These are phyloP conservation scores for Canna indica DNA, from an alignment of 176 grass and related monocot species.

Conservation along the genomic window DNA sequence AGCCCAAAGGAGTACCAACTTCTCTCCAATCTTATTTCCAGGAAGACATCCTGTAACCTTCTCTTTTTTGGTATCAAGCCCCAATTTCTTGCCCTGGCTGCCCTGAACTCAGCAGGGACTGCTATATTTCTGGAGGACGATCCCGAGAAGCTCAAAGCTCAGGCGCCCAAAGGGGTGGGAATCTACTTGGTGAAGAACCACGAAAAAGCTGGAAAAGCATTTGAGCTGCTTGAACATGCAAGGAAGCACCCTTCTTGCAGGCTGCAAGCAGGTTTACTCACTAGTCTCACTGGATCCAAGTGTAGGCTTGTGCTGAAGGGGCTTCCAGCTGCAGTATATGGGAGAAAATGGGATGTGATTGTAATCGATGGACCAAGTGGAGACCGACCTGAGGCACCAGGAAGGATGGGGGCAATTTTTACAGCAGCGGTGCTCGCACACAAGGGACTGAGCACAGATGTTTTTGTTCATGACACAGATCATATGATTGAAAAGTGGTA, in stretches of 20 bases:
- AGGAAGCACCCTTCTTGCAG: constrained; percentile 23
- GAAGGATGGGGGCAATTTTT: constrained; percentile 37
- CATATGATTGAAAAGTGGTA: constrained; percentile 61
- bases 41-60: constrained; percentile 30
- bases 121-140: constrained; percentile 36
- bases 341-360: constrained; percentile 59
- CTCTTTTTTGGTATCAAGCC: constrained; percentile 35
- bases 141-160: constrained; percentile 11
- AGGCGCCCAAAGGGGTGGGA: constrained; percentile 6
- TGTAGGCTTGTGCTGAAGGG: constrained; percentile 45
- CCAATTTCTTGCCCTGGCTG: constrained; percentile 29
- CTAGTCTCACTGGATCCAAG: not conserved
- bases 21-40: constrained; percentile 24
- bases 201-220: constrained; percentile 24
- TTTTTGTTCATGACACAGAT: constrained; percentile 64
- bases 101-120: constrained; percentile 17
- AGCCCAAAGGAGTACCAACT: constrained; percentile 29
- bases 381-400: constrained; percentile 25
- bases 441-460: constrained; percentile 24
- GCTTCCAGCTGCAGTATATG: constrained; percentile 47
- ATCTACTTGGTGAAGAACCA: constrained; percentile 22
- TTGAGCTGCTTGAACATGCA: constrained; percentile 32
- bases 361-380: constrained; percentile 69
- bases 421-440: constrained; percentile 24
- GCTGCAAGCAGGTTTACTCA: not conserved